phyloP scores from a whole-genome alignment of 305 asterid species.

The Solanum aculeatissimum region DNA sequence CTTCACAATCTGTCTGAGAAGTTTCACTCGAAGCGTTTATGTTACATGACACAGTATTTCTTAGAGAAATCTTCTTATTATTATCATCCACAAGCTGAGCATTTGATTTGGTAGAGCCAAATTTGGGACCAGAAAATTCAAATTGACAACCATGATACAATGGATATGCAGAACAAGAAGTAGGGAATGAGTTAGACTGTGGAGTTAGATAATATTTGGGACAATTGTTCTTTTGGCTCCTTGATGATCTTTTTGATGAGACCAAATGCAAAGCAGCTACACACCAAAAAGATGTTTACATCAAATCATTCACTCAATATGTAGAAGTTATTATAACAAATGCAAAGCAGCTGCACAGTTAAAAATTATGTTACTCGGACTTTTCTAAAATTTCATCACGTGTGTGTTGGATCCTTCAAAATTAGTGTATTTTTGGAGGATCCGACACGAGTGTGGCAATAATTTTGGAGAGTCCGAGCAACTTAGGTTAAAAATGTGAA shows the following conservation, averaged over 20 bases:
- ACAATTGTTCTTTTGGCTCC: constrained; percentile 60
- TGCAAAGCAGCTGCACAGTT: no score
- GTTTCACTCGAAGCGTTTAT: constrained; percentile 5
- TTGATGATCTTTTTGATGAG: constrained; percentile 66
- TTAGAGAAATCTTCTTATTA: constrained; percentile 9
- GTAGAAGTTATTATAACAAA: neutral
- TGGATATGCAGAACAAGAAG: constrained; percentile 56
- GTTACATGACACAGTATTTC: neutral
- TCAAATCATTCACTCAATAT: neutral
- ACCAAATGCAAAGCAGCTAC: constrained; percentile 90
- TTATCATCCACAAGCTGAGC: constrained; percentile 10
- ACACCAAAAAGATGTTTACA: neutral
- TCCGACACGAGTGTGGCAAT: no score
- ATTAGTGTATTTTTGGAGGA: no score
- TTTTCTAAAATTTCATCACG: no score
- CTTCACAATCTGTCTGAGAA: constrained; percentile 6
- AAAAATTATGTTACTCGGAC: no score
- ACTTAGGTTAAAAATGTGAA: neutral
- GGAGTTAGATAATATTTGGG: constrained; percentile 45
- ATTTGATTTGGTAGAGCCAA: constrained; percentile 8
- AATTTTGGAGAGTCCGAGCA: no score
- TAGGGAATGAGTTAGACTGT: constrained; percentile 14
- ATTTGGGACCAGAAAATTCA: constrained; percentile 11
- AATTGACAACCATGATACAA: constrained; percentile 26
- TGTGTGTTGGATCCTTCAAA: no score